phyloP scores from a whole-genome alignment of 768 basidiomycete species.

The Russula griseocarnosa region DNA sequence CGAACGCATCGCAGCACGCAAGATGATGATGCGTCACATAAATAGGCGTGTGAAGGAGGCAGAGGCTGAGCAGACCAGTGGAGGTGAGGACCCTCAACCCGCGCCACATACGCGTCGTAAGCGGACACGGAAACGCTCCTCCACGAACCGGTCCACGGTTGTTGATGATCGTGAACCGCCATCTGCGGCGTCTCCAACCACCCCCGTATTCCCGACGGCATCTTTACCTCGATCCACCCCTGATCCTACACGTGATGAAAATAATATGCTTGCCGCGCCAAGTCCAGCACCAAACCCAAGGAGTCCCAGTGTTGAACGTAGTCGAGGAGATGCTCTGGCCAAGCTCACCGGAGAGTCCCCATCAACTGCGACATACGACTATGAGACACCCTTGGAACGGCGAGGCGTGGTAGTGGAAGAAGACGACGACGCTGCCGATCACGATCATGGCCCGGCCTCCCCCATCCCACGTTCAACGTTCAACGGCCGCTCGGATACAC shows the following conservation, averaged over 20 bases:
- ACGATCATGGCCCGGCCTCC: slow-evolving; percentile 33
- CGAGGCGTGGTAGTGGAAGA: slow-evolving; percentile 28
- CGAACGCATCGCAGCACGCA: slow-evolving; percentile 69
- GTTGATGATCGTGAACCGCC: slow-evolving; percentile 35
- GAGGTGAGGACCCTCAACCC: slow-evolving; percentile 46
- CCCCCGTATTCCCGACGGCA: slow-evolving; percentile 23
- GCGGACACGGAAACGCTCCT: slow-evolving; percentile 25
- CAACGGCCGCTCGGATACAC: slow-evolving; percentile 45
- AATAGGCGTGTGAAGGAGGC: slow-evolving; percentile 56
- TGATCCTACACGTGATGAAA: slow-evolving; percentile 21
- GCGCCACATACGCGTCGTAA: slow-evolving; percentile 22
- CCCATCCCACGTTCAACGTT: slow-evolving; percentile 39
- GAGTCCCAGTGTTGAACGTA: slow-evolving; percentile 28
- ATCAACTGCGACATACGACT: slow-evolving; percentile 17
- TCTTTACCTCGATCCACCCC: slow-evolving; percentile 18
- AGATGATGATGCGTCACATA: slow-evolving; percentile 60
- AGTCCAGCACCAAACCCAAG: slow-evolving; percentile 26
- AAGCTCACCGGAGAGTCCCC: slow-evolving; percentile 24
- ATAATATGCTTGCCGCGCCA: slow-evolving; percentile 11
- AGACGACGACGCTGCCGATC: slow-evolving; percentile 27
- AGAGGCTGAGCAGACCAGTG: slow-evolving; percentile 59
- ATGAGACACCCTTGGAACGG: slow-evolving; percentile 22
- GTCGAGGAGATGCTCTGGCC: slow-evolving; percentile 26
- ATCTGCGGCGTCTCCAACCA: slow-evolving; percentile 29
- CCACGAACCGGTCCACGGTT: slow-evolving; percentile 30